These are phyloP conservation scores for Pistacia integerrima DNA, from an alignment of 345 rosid species.

Conservation along the genomic window DNA sequence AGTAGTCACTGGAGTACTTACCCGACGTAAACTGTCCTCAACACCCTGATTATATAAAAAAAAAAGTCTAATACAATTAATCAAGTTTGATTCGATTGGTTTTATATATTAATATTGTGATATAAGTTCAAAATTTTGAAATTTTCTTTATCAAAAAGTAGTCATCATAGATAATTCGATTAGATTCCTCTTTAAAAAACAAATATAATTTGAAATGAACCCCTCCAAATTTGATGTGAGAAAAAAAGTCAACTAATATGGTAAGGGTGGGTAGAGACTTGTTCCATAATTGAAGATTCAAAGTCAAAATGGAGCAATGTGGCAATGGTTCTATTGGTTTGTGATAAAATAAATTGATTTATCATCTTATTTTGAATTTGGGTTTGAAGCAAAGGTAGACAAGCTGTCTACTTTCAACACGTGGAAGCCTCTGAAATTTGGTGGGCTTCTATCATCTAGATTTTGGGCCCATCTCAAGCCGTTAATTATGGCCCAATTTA, in stretches of 20 bases:
- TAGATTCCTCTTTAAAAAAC: too few relatives aligned
- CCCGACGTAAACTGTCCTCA: too few relatives aligned
- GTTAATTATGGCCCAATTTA: background rate
- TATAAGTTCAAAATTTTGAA: too few relatives aligned
- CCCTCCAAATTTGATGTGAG: too few relatives aligned
- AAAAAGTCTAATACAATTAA: too few relatives aligned
- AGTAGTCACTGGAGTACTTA: too few relatives aligned
- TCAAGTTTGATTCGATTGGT: too few relatives aligned
- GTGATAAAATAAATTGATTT: background rate
- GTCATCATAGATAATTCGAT: too few relatives aligned
- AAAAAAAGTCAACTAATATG: background rate
- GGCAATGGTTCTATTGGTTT: background rate
- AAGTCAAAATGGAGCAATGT: background rate
- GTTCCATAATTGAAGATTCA: background rate
- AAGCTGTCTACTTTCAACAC: background rate
- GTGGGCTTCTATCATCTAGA: conserved; percentile 3
- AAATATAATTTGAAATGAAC: too few relatives aligned
- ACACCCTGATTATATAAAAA: too few relatives aligned
- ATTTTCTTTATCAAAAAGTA: too few relatives aligned
- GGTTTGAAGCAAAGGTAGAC: background rate
- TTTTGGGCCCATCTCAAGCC: conserved; percentile 1
- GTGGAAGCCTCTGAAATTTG: background rate
- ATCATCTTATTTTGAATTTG: background rate
- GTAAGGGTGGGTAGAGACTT: background rate
- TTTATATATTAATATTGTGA: too few relatives aligned